Base-by-base conservation (phyloP, 345 rosid species). In the Linum usitatissimum region DNA sequence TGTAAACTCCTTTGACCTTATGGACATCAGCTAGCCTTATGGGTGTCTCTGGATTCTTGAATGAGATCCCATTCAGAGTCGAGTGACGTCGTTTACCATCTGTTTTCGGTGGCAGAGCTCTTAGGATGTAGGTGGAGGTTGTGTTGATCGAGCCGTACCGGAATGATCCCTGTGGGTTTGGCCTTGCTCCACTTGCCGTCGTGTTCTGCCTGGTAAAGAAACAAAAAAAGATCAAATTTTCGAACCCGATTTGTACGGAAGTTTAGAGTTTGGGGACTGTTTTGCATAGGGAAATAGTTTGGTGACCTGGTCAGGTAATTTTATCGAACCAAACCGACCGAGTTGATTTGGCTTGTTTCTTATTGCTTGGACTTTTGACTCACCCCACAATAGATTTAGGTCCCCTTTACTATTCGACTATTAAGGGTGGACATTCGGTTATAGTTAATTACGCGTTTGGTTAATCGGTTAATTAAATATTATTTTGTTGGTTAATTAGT, bases 121-220 rank as follows among this genome's bases (percentile, higher is more conserved):
- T 69, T 68, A 93, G 60, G 53, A 86, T 40, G 60, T 87, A 90
- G 20, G 93, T 79, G 20, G 86, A 76, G 14, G 94, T 93, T 59
- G 87, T 75, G 66, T 93, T 93, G 73, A 93, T 93, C 34, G 71
- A 65, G 63, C 99, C 97, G 42, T 93, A 93, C 77, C 84, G 99
- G 66, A 70, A 93, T 63, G 99, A 93, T 1, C 99, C 99, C 60
- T 93, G 99, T 0, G 99, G 97, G 62, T 93, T 93, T 61, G 97
- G 97, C 34, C 99, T 91, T 74, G 99, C 97, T 67, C 99, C 99
- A 70, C 97, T 87, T 10, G 99, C 94, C 63, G 83, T 66, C 62
- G 83, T 80, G 69, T 93, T 93, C 82, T 79, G 88, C 86, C 99
- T 93, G 60, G 57, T 28, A 63, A 23, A 75, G 69, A 18, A n/a